phyloP scores from a whole-genome alignment of 345 rosid species.

The Carallia pectinifolia region DNA sequence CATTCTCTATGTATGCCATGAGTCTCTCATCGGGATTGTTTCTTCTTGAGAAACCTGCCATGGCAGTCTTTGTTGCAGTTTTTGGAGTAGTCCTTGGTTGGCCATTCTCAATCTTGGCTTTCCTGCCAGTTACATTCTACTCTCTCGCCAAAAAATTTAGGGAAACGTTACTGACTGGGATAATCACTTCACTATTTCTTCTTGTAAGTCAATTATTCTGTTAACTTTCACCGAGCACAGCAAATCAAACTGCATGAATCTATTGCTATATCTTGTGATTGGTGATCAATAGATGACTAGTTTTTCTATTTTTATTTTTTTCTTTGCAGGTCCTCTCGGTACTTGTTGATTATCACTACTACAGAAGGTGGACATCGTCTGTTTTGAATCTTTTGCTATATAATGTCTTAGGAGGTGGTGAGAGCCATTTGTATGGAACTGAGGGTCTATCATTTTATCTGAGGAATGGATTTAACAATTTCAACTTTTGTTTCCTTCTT shows the following conservation, averaged over 20 bases:
- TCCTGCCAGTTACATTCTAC: constrained; percentile 69
- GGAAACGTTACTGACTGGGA: constrained; percentile 66
- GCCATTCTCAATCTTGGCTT: constrained; percentile 96
- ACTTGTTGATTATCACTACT: constrained; percentile 64
- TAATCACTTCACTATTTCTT: constrained; percentile 48
- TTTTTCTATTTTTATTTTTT: constrained; percentile 3
- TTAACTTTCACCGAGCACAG: not conserved
- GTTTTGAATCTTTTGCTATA: constrained; percentile 80
- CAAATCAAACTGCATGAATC: constrained; percentile 4
- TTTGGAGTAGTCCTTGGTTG: constrained; percentile 91
- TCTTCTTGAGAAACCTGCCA: constrained; percentile 70
- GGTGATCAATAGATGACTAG: not conserved
- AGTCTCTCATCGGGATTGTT: constrained; percentile 90
- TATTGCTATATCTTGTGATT: no score
- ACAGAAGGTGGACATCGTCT: constrained; percentile 84
- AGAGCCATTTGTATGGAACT: constrained; percentile 93
- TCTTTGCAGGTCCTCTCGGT: constrained; percentile 67
- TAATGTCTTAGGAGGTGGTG: constrained; percentile 95
- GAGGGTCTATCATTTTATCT: constrained; percentile 75
- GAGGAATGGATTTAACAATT: constrained; percentile 92
- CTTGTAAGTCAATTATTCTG: constrained; percentile 52
- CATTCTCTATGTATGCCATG: constrained; percentile 96
- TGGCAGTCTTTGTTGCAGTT: constrained; percentile 76
- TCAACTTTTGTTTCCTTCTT: constrained; percentile 82
- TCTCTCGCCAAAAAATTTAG: constrained; percentile 67